phyloP scores from a whole-genome alignment of 805 yeast species.

The Kodamaea sagamina region DNA sequence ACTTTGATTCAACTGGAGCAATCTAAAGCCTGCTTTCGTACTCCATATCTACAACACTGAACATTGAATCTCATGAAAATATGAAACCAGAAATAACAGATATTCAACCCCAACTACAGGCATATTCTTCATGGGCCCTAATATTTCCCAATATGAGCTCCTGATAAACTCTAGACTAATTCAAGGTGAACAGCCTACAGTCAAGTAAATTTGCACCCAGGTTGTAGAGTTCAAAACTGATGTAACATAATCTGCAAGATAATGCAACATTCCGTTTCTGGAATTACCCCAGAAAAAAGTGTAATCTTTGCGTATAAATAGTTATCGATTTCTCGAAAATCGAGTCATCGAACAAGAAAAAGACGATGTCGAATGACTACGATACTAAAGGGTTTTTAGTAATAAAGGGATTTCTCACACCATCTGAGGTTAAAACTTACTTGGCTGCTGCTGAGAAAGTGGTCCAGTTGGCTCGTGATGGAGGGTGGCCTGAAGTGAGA shows the following conservation, averaged over 20 bases:
- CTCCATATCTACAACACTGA: slow-evolving; percentile 29
- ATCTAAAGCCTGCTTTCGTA: too few relatives aligned
- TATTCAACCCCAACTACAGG: slow-evolving; percentile 27
- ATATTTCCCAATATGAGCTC: background rate
- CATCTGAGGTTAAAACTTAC: slow-evolving; percentile 41
- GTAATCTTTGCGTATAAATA: background rate
- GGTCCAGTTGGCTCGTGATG: slow-evolving; percentile 46
- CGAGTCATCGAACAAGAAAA: background rate
- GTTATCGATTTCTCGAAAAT: background rate
- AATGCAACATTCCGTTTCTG: too few relatives aligned
- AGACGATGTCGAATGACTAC: background rate
- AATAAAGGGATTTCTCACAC: slow-evolving; percentile 40
- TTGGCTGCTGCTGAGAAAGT: slow-evolving; percentile 37
- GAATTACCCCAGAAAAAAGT: too few relatives aligned
- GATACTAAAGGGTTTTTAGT: slow-evolving; percentile 35
- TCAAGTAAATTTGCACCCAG: background rate
- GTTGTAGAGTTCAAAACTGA: background rate
- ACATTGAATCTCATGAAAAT: slow-evolving; percentile 21
- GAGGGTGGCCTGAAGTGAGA: slow-evolving; percentile 51
- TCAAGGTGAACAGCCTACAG: background rate
- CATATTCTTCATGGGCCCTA: slow-evolving; percentile 26
- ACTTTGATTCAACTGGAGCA: too few relatives aligned
- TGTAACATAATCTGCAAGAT: too few relatives aligned
- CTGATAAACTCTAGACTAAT: background rate
- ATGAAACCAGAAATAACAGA: slow-evolving; percentile 28